Evolutionary conservation across 192 early-diverging fungal species (phyloP).

Genomic region (Coemansia sp.): DNA sequence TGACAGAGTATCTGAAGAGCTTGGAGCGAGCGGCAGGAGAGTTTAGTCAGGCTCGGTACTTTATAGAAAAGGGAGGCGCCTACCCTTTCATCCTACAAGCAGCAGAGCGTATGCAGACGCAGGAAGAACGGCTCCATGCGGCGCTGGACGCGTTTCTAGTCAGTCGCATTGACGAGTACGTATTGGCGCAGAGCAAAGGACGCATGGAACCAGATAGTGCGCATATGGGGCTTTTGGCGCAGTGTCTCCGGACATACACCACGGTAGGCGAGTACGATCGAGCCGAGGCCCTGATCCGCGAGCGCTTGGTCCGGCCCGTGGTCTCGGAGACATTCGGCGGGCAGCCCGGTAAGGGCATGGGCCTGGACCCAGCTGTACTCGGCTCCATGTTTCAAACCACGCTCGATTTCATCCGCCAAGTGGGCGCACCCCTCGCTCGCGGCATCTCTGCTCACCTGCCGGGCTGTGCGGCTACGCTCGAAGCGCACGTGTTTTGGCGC

Average conservation of each 20-base stretch:
- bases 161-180: constrained; percentile 12
- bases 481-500: constrained; percentile 35
- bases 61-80: constrained; percentile 24
- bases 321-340: constrained; percentile 7
- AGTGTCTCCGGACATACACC: constrained; percentile 34
- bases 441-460: constrained; percentile 16
- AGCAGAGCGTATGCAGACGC: constrained; percentile 9
- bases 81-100: constrained; percentile 23
- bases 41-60: constrained; percentile 37
- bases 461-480: constrained; percentile 9
- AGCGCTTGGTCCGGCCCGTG: constrained; percentile 22
- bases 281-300: constrained; percentile 26
- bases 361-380: constrained; percentile 27
- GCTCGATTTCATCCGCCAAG: constrained; percentile 13
- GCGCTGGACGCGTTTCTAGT: constrained; percentile 17
- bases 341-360: constrained; percentile 34
- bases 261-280: constrained; percentile 22
- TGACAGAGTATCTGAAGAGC: constrained; percentile 29
- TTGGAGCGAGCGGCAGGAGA: constrained; percentile 41
- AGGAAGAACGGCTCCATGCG: constrained; percentile 19
- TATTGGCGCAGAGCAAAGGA: not conserved
- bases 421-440: constrained; percentile 14
- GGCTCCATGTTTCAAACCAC: constrained; percentile 12
- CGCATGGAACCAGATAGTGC: not conserved
- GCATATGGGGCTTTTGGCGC: constrained; percentile 5